These are phyloP conservation scores for Sphagnurus paluster DNA, from an alignment of 1,284 basidiomycete genomes.

Conservation along the genomic window DNA sequence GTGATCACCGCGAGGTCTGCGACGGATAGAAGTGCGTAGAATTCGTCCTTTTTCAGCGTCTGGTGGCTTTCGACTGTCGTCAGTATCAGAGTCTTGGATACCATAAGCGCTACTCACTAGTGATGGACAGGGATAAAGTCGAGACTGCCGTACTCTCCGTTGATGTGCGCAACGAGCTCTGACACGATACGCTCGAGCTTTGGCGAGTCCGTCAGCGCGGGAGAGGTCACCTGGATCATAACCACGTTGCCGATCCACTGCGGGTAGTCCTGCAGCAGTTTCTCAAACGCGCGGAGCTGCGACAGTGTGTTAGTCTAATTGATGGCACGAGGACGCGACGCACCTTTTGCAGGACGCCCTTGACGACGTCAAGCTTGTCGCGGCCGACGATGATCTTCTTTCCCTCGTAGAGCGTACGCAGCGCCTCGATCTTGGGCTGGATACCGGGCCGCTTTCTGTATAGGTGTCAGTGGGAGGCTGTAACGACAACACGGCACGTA, in stretches of 20 bases:
- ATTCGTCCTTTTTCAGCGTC: slow-evolving; percentile 96
- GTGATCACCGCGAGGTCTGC: slow-evolving; percentile 97
- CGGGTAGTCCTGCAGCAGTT: slow-evolving; percentile 91
- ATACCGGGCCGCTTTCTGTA: slow-evolving; percentile 76
- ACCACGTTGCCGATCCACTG: slow-evolving; percentile 93
- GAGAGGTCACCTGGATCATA: slow-evolving; percentile 90
- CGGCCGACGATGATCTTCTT: slow-evolving; percentile 99
- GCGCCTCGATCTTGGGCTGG: slow-evolving; percentile 84
- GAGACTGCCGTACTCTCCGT: slow-evolving; percentile 92
- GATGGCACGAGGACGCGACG: not conserved
- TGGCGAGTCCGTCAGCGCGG: slow-evolving; percentile 91
- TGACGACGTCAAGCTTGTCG: slow-evolving; percentile 99
- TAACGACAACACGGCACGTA: slow-evolving; percentile 33
- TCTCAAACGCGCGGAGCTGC: slow-evolving; percentile 92
- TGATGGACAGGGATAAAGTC: slow-evolving; percentile 99
- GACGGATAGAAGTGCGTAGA: slow-evolving; percentile 94
- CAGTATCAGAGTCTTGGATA: slow-evolving; percentile 2
- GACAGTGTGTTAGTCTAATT: not conserved
- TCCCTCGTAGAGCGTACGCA: slow-evolving; percentile 86
- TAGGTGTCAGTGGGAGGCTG: not conserved
- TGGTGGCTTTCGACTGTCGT: slow-evolving; percentile 69
- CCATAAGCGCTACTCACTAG: slow-evolving; percentile 62
- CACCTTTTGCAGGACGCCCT: slow-evolving; percentile 96
- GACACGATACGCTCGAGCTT: slow-evolving; percentile 94
- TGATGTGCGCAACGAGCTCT: slow-evolving; percentile 95